Percentiles rank a stretch among this genome's conserved stretches.
These are phyloP conservation scores for Achlya hypogyna DNA, from an alignment of 352 stramenopile genomes.

Conservation along the genomic window DNA sequence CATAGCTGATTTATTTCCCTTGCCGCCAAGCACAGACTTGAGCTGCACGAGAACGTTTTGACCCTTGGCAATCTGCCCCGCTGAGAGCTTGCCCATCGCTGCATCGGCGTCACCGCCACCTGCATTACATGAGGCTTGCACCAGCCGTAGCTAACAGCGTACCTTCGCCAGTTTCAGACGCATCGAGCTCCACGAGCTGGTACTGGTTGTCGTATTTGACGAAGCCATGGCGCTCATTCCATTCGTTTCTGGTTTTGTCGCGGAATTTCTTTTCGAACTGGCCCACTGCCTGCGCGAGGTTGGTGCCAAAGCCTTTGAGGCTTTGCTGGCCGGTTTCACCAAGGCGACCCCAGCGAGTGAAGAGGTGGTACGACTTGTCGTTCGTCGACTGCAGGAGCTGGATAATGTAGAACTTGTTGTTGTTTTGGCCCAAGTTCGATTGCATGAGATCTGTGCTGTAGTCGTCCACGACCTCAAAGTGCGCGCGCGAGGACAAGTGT, in stretches of 20 bases:
- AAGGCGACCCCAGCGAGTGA: constrained; percentile 7
- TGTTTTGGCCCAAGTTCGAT: constrained; percentile 10
- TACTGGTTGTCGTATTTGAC: neutral
- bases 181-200: neutral
- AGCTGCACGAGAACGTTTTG: neutral
- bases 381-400: constrained; percentile 3
- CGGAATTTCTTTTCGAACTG: constrained; percentile 16
- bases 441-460: constrained; percentile 5
- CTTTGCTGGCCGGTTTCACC: neutral
- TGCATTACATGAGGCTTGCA: neutral
- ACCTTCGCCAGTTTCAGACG: neutral
- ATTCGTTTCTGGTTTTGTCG: constrained; percentile 15
- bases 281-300: neutral
- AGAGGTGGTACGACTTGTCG: neutral
- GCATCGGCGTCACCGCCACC: neutral
- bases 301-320: neutral
- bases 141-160: neutral
- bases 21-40: neutral
- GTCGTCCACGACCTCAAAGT: constrained; percentile 5
- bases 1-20: neutral
- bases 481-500: neutral
- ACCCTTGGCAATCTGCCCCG: constrained; percentile 2
- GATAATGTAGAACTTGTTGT: constrained; percentile 20
- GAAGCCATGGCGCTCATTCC: neutral
- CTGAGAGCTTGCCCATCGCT: constrained; percentile 13